Base-by-base conservation (phyloP, 306 rosid genomes). In the Dalbergia oliveri region DNA sequence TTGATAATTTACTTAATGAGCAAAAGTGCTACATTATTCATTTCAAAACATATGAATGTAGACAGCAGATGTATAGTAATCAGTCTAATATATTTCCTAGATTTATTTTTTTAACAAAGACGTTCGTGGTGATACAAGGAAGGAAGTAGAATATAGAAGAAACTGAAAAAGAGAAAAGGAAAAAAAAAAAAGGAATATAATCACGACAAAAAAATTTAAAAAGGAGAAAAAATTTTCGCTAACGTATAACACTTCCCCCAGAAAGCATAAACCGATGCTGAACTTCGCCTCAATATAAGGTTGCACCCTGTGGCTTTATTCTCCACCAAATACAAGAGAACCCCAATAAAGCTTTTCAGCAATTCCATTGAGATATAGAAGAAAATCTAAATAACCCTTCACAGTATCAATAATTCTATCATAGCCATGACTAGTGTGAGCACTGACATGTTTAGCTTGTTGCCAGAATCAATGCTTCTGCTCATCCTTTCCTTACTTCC, bases 401-500 rank as follows among this genome's bases (percentile, higher is more conserved):
- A 26, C 31, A 1, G 3, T 26, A 26, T 9, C 47, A 43, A 63
- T 6, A 43, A 63, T 6, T 63, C 15, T 26, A 26, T 26, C 31
- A 26, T 26, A 26, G 49, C 58, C 66, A 71, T 79, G 83, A 66
- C 34, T 21, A 0, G 1, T 18, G 8, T 0, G n/a, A 61, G 57
- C 44, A 0, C 15, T 11, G 72, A 83, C 11, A 5, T 3, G 37
- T 26, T 79, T 3, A 31, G 19, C 18, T 16, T 1, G 4, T 49
- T 83, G 11, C 83, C 79, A 0, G 21, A 45, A 0, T 0, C 81
- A 5, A 5, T 83, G 34, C 72, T 78, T 10, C 14, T 70, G 16
- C 8, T 4, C 50, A 83, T 78, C 16, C 5, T 78, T 35, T 83
- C 86, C 18, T 23, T 19, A 0, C 72, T 83, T 18, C 66, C 72